Base-by-base conservation (phyloP, 2,329 filamentous ascomycete genomes). In the Colletotrichum australisinense region DNA sequence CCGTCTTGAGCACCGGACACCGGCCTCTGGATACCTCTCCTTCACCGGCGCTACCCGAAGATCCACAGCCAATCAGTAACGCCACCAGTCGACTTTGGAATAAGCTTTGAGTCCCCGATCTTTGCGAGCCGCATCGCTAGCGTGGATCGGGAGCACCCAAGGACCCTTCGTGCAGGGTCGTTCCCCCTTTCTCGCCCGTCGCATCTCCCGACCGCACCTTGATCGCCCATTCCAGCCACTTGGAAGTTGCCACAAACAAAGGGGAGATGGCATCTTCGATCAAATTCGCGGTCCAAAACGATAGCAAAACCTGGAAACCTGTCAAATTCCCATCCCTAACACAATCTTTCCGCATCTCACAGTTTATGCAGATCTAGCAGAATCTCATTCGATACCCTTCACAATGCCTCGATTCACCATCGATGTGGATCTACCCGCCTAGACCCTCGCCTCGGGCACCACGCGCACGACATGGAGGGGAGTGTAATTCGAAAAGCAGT, bases 71-170 rank as follows among this genome's bases (percentile, higher is more conserved):
- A 71, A 73, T 71, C 67, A 73, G 46, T 56, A 35, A n/a, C 26
- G n/a, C 30, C 22, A 11, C 9, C 19, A 4, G 32, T n/a, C 14
- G 3, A 6, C 26, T 11, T 2, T 7, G 9, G 55, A 42, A 38
- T 35, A 52, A 66, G 56, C 55, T 58, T 62, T 38, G 32, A 55
- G 38, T 69, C 67, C 42, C 70, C 76, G 81, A 82, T 81, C 78
- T 75, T 53, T 9, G 69, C 35, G 74, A 79, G 75, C 72, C 76
- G 77, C 78, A 76, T 73, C 57, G 30, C 70, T 81, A 80, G 79
- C 72, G 72, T 69, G 66, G 73, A 82, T 82, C 80, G 77, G 49
- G 28, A n/a, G 56, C 46, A n/a, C 12, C 22, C n/a, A 30, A 38
- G 35, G 49, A 70, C 70, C 70, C 70, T 73, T 73, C n/a, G 46